Evolutionary conservation across 495 filamentous ascomycete genomes (phyloP).

Genomic region (Antarctomyces pellizariae): DNA sequence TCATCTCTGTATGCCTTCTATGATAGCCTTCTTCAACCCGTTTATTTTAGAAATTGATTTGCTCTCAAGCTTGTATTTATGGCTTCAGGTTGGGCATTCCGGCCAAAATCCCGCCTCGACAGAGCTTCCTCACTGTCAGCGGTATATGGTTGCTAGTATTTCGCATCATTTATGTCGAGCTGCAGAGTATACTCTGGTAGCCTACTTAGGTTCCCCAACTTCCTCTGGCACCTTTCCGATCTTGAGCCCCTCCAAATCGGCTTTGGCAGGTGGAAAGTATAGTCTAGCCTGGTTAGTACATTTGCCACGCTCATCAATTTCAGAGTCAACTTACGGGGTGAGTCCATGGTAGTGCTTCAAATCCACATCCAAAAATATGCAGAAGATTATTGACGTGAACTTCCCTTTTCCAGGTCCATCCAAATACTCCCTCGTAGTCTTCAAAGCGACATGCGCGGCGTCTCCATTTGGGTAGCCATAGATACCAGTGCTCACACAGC

Average conservation of each 20-base stretch:
- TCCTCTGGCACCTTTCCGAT: not conserved
- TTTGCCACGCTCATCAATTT: not conserved
- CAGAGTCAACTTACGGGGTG: slow-evolving; percentile 49
- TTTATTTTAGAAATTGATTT: too few relatives aligned
- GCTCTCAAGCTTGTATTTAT: too few relatives aligned
- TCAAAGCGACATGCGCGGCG: slow-evolving; percentile 44
- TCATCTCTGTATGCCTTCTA: too few relatives aligned
- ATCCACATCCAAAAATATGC: slow-evolving; percentile 60
- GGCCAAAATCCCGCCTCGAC: too few relatives aligned
- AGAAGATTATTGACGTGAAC: slow-evolving; percentile 58
- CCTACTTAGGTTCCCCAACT: too few relatives aligned
- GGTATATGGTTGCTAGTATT: too few relatives aligned
- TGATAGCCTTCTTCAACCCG: too few relatives aligned
- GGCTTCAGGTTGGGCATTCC: too few relatives aligned
- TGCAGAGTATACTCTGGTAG: not conserved
- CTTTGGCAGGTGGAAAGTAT: slow-evolving; percentile 1
- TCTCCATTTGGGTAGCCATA: slow-evolving; percentile 65
- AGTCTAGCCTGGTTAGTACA: not conserved
- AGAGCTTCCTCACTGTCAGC: too few relatives aligned
- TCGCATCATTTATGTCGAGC: too few relatives aligned
- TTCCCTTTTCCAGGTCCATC: slow-evolving; percentile 26
- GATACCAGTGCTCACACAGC: slow-evolving; percentile 62
- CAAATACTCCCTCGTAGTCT: slow-evolving; percentile 49
- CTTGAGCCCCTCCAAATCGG: not conserved
- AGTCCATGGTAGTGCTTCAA: slow-evolving; percentile 38